Base-by-base conservation (phyloP, 139 green algal species). In the Axilococcus clingmanii region DNA sequence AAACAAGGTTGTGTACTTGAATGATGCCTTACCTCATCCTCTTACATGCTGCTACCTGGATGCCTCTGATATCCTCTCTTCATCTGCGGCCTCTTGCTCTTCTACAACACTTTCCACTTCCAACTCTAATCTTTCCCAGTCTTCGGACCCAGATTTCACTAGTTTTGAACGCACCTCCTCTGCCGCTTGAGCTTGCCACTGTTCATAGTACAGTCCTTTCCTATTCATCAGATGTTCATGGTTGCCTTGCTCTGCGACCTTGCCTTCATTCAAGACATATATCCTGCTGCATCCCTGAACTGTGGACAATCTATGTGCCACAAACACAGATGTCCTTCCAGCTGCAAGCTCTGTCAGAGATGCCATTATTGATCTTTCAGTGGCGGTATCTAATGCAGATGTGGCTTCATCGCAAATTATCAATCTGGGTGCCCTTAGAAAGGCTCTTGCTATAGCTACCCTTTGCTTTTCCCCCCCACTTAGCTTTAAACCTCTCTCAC, bases 381-480 rank as follows among this genome's bases (percentile, higher is more conserved):
- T 96, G 8, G 57, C 72, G 6, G 71, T 81, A 77, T 96, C 88
- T 36, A 95, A 74, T 2, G 82, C 80, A 29, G 63, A 79, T 7
- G 87, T 95, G 24, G 86, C 86, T 59, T 88, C 85, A 54, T 95
- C 87, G 51, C 87, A 95, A 0, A 94, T 78, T 29, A 95, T 72
- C 35, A 95, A 62, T 11, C 70, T 64, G 0, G 85, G 79, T 5
- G 55, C 45, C 49, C 76, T 76, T 9, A 92, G 67, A 41, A 90
- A 86, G 6, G 83, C 83, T 15, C 83, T 53, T 0, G 89, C 89
- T 25, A 97, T 97, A 36, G 89, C 89, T 14, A 97, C 82, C 3
- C 89, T 76, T 79, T 97, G 89, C 78, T 94, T 95, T 72, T 97
- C 89, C 5, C 89, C 89, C 3, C 89, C 89, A 25, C 66, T 85